Conservation (phyloP, 257 asterid species). For the Euphrasia confusa region DNA sequence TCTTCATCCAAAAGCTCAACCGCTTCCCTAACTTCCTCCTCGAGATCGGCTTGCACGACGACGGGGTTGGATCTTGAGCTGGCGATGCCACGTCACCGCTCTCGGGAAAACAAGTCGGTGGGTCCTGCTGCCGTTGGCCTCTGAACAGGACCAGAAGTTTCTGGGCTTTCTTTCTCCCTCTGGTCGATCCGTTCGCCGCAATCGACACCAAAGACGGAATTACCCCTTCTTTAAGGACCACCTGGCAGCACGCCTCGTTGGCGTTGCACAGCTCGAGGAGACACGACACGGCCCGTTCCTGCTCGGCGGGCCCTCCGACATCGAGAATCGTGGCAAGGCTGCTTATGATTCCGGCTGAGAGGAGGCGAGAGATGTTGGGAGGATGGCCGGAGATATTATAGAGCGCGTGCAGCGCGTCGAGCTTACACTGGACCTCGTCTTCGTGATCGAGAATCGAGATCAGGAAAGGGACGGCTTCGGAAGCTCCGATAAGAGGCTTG, state of each 20-base stretch:
- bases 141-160: conserved; percentile 89
- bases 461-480: conserved; percentile 75
- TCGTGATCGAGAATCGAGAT: conserved; percentile 55
- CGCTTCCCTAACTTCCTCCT: background rate
- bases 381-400: conserved; percentile 75
- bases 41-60: background rate
- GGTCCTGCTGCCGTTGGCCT: conserved; percentile 85
- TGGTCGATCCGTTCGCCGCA: conserved; percentile 78
- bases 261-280: conserved; percentile 71
- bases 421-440: conserved; percentile 52
- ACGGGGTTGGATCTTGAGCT: background rate
- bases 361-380: conserved; percentile 59
- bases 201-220: conserved; percentile 85
- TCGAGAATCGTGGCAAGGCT: conserved; percentile 66
- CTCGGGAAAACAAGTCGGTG: conserved; percentile 38
- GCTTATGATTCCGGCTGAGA: conserved; percentile 58
- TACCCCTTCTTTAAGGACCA: conserved; percentile 96
- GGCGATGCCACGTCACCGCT: conserved; percentile 23
- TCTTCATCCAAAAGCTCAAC: conserved; percentile 8
- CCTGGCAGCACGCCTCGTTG: conserved; percentile 69
- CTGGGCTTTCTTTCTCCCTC: conserved; percentile 96
- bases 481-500: conserved; percentile 67
- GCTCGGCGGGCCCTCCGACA: conserved; percentile 71
- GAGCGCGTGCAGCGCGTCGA: conserved; percentile 89
- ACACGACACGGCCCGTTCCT: conserved; percentile 89